Evolutionary conservation across 345 rosid genomes (phyloP), one percentile per base, ranked within the genome.

Genomic region (Populus pruinosa): DNA sequence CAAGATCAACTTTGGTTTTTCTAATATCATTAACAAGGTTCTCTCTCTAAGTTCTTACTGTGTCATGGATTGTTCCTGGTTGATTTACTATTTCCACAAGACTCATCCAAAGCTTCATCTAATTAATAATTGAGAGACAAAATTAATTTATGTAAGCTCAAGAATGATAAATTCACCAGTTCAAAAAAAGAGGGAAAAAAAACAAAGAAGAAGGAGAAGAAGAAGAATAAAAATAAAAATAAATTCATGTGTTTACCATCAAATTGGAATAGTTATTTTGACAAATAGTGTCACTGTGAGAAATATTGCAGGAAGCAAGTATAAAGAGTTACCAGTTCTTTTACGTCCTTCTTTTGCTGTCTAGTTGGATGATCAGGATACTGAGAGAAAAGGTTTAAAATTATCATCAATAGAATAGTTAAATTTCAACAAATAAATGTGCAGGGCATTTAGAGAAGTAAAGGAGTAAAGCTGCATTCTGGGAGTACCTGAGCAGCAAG

Each of bases 311-410:
- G 36, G 36, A 33, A 33, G 36, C 13, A 10, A 41, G 44, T 41
- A 41, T 41, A 41, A 41, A 72, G 68, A 79, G 59, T 73, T 90
- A 96, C 97, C 96, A 92, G 86, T 78, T 96, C 96, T 81, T 90
- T 96, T 43, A 92, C 93, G 79, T 93, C 98, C 78, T 86, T 92
- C 90, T 90, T 96, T 43, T 96, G 98, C 82, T 90, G 97, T 78
- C 98, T 89, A n/a, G 98, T 92, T 75, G 97, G 99, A 43, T 89
- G 88, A 79, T 93, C 99, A 55, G 99, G 99, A 85, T 96, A 96
- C 97, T 96, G 92, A 67, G 75, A 16, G 56, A 72, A 6, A 69
- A 53, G 63, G 27, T 16, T 23, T 39, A 72, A n/a, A 55, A 8
- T 27, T 71, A 65, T 64, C 65, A 77, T 78, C 53, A 72, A 44